Conservation (phyloP, 2,329 filamentous ascomycete genomes). For the Penicillium hesseltinei region DNA sequence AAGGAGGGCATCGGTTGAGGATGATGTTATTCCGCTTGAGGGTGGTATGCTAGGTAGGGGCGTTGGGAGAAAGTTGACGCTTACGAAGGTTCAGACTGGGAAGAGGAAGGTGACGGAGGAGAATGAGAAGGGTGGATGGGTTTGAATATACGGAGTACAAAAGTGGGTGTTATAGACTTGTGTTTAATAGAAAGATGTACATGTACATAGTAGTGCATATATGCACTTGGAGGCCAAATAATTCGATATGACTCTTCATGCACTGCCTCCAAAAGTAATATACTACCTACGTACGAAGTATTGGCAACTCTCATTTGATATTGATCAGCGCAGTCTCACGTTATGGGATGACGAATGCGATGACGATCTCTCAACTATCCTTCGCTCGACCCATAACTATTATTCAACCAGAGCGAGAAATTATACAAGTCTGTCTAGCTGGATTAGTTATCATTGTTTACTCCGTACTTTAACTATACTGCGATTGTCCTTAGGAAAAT, state of each 20-base stretch:
- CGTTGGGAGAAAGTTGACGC: constrained; percentile 14
- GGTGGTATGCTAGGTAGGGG: background rate
- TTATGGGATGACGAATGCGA: background rate
- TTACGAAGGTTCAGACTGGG: constrained; percentile 15
- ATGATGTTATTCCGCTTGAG: constrained; percentile 2
- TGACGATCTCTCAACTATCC: background rate
- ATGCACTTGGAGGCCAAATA: background rate
- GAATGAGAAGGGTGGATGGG: background rate
- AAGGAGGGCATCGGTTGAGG: background rate
- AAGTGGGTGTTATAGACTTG: background rate
- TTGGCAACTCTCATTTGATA: background rate
- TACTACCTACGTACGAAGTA: background rate
- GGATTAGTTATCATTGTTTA: background rate
- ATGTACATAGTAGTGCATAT: background rate
- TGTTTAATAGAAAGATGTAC: background rate
- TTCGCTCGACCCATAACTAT: background rate
- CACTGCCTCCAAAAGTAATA: no score
- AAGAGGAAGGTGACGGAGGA: background rate
- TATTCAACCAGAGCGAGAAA: background rate
- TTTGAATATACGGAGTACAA: background rate
- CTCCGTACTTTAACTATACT: background rate
- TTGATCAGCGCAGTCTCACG: no score
- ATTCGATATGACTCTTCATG: background rate
- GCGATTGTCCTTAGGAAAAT: background rate
- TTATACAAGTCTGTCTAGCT: background rate